Conservation (phyloP, 2,329 filamentous ascomycete species). For the Trichophyton benhamiae region DNA sequence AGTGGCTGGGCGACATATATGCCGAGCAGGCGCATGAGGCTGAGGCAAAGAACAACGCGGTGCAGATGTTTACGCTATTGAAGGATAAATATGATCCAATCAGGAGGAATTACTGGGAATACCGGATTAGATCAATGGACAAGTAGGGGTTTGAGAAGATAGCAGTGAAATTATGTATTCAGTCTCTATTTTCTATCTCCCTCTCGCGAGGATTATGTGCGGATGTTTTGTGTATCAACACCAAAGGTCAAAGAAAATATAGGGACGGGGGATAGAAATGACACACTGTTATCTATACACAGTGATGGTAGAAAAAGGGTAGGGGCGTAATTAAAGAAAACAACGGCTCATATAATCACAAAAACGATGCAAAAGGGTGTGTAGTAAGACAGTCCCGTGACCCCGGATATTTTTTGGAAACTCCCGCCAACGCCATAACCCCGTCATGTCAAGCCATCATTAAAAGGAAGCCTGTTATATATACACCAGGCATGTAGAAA, state of each 20-base stretch:
- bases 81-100: slow-evolving; percentile 84
- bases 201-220: neutral
- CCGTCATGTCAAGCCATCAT: neutral
- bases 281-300: neutral
- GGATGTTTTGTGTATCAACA: neutral
- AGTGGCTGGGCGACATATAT: slow-evolving; percentile 39
- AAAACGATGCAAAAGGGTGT: neutral
- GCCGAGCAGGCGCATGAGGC: slow-evolving; percentile 32
- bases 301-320: neutral
- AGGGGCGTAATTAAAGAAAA: neutral
- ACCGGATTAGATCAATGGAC: slow-evolving; percentile 39
- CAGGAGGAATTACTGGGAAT: slow-evolving; percentile 85
- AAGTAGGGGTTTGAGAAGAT: neutral
- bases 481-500: neutral
- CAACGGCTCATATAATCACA: neutral
- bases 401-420: neutral
- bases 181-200: neutral
- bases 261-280: neutral
- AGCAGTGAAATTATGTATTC: neutral
- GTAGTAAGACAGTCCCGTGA: neutral
- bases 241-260: neutral
- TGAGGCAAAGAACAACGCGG: slow-evolving; percentile 43
- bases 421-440: neutral
- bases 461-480: neutral
- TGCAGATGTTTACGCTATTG: slow-evolving; percentile 57